Conservation (phyloP, 257 asterid genomes). For the Nicotiana undulata region DNA sequence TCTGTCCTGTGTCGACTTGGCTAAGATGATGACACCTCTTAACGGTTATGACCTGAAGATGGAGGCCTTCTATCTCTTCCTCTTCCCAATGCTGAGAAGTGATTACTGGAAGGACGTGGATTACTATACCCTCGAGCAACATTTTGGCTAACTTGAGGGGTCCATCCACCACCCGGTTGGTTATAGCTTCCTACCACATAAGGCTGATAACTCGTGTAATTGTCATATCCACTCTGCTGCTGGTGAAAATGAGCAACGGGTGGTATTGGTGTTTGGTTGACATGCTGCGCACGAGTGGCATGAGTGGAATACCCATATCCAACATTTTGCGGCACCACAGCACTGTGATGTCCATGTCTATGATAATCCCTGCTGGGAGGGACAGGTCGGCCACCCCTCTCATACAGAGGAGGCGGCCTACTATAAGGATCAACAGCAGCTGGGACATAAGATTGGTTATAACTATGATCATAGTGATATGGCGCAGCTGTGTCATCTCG, state of each 20-base stretch:
- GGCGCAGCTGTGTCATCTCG: conserved; percentile 9
- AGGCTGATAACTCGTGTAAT: conserved; percentile 24
- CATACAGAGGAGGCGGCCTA: conserved; percentile 34
- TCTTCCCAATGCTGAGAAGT: conserved; percentile 48
- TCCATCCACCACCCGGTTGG: conserved; percentile 25
- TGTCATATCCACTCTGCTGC: conserved; percentile 34
- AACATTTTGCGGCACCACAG: conserved; percentile 30
- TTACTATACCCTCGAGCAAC: conserved; percentile 41
- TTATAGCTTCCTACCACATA: conserved; percentile 29
- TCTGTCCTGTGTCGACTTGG: background rate
- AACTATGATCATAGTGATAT: conserved; percentile 36
- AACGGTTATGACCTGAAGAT: conserved; percentile 43
- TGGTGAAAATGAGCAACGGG: conserved; percentile 24
- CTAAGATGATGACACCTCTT: conserved; percentile 11
- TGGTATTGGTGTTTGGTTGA: conserved; percentile 21
- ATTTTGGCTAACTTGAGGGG: conserved; percentile 28
- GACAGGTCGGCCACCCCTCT: conserved; percentile 16
- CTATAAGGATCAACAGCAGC: conserved; percentile 23
- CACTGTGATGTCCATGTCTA: conserved; percentile 38
- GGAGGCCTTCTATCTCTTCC: conserved; percentile 60
- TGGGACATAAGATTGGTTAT: conserved; percentile 40
- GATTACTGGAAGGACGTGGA: conserved; percentile 50
- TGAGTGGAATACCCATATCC: conserved; percentile 35
- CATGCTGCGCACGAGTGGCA: conserved; percentile 22
- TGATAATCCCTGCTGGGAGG: conserved; percentile 32